Evolutionary conservation across 768 basidiomycete genomes (phyloP).

Genomic region (Collybia sp.): DNA sequence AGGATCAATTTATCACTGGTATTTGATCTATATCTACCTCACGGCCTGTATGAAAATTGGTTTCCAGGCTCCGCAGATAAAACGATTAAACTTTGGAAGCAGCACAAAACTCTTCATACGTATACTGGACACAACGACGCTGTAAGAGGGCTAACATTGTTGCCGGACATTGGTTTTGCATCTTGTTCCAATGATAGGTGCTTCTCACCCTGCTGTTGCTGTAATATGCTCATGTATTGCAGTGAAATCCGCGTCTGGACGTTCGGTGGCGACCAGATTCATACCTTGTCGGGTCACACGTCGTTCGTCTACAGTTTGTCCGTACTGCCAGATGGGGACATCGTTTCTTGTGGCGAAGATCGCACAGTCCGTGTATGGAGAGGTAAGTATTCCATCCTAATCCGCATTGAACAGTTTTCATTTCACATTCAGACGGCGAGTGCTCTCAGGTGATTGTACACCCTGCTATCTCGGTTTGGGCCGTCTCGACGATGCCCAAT

Average conservation of each 20-base stretch:
- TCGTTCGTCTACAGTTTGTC: slow-evolving; percentile 94
- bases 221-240: slow-evolving; percentile 1
- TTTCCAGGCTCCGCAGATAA: slow-evolving; percentile 86
- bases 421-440: slow-evolving; percentile 62
- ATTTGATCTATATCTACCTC: slow-evolving; percentile 8
- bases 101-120: slow-evolving; percentile 68
- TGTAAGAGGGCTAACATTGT: slow-evolving; percentile 77
- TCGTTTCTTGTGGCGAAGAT: slow-evolving; percentile 93
- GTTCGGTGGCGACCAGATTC: slow-evolving; percentile 70
- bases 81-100: slow-evolving; percentile 85
- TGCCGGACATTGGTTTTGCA: slow-evolving; percentile 88
- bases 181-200: slow-evolving; percentile 95
- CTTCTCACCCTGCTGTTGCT: too few relatives aligned
- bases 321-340: slow-evolving; percentile 73
- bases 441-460: slow-evolving; percentile 86
- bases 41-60: neutral
- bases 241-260: slow-evolving; percentile 95
- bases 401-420: slow-evolving; percentile 1
- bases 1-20: slow-evolving; percentile 82
- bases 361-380: slow-evolving; percentile 90
- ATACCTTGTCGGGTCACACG: slow-evolving; percentile 88
- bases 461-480: slow-evolving; percentile 97
- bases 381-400: slow-evolving; percentile 39
- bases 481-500: slow-evolving; percentile 82
- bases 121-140: slow-evolving; percentile 89